Base-by-base conservation (phyloP, 2,329 filamentous ascomycete species). In the Elsinoe ampelina region DNA sequence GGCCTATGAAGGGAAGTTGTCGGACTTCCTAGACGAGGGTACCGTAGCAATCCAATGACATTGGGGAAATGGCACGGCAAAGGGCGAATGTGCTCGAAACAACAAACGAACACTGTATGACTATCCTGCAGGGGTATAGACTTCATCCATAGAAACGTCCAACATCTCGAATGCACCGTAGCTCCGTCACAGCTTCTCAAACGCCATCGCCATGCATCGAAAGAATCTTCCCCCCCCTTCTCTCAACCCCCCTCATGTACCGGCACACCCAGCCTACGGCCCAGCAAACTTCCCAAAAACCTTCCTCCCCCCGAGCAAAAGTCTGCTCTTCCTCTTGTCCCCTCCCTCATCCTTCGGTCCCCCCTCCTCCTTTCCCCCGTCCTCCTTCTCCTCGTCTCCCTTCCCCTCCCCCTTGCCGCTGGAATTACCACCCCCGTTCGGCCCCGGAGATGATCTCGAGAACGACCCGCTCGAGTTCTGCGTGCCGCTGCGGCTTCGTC, bases 191-290 rank as follows among this genome's bases (percentile, higher is more conserved):
- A 11, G 13, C 45, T 35, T 10, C 41, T 11, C 20, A n/a, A 39
- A 43, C 52, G 52, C 52, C 52, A 19, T 43, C 52, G 52, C 52
- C 38, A 55, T 55, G 52, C 52, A 45, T 36, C n/a, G 20, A 39
- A 38, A n/a, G 7, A 3, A 39, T 6, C 3, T 11, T 8, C 42
- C 15, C 36, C 2, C 22, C 15, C 36, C 6, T 3, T 32, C 15
- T 12, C 32, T 22, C 22, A 22, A 3, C 4, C 12, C 35, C 12
- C 5, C 6, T 20, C 50, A 20, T 5, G 17, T 12, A n/a, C n/a
- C n/a, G n/a, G n/a, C n/a, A n/a, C n/a, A n/a, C n/a, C n/a, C n/a
- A n/a, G n/a, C n/a, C n/a, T n/a, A n/a, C n/a, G n/a, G 52, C 15
- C 36, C 11, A 15, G 52, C 42, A 30, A 55, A 55, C 38, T 55